A percentile compares a stretch with the other conserved stretches of the same genome.
Evolutionary conservation across 2,329 filamentous ascomycete genomes (phyloP).

Genomic region (Sporothrix globosa): DNA sequence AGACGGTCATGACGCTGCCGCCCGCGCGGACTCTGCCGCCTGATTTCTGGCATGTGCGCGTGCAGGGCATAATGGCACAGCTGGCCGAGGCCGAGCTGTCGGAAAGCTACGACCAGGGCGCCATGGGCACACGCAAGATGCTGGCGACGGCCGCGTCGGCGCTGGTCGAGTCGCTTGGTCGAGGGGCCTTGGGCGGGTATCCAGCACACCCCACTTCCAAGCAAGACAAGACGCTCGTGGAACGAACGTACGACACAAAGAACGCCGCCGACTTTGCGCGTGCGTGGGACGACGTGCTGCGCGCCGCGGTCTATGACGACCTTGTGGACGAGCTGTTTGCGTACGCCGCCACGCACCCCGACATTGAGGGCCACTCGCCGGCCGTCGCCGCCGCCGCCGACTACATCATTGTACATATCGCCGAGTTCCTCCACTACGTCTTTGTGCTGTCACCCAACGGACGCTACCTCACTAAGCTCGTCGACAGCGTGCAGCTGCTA

Average conservation of each 20-base stretch:
- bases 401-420: conserved; percentile 69
- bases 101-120: conserved; percentile 80
- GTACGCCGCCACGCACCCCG: conserved; percentile 61
- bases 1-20: conserved; percentile 67
- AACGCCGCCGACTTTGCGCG: conserved; percentile 63
- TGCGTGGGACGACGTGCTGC: conserved; percentile 69
- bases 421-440: conserved; percentile 73
- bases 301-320: conserved; percentile 68
- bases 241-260: conserved; percentile 57
- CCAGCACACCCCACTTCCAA: conserved; percentile 36
- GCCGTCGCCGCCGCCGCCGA: conserved; percentile 67
- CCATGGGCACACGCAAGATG: conserved; percentile 73
- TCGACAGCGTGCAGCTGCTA: conserved; percentile 70
- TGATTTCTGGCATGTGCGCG: conserved; percentile 67
- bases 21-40: conserved; percentile 64
- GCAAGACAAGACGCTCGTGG: conserved; percentile 37
- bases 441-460: conserved; percentile 75
- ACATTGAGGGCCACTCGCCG: conserved; percentile 66
- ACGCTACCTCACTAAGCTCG: conserved; percentile 70
- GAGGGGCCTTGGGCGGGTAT: conserved; percentile 68
- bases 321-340: conserved; percentile 67
- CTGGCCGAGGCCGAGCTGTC: conserved; percentile 71
- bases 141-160: conserved; percentile 72
- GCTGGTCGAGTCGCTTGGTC: conserved; percentile 68
- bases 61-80: conserved; percentile 62